Evolutionary conservation across 495 filamentous ascomycete genomes (phyloP), one percentile per base, ranked within the genome.

Genomic region (Neurospora tetraspora): DNA sequence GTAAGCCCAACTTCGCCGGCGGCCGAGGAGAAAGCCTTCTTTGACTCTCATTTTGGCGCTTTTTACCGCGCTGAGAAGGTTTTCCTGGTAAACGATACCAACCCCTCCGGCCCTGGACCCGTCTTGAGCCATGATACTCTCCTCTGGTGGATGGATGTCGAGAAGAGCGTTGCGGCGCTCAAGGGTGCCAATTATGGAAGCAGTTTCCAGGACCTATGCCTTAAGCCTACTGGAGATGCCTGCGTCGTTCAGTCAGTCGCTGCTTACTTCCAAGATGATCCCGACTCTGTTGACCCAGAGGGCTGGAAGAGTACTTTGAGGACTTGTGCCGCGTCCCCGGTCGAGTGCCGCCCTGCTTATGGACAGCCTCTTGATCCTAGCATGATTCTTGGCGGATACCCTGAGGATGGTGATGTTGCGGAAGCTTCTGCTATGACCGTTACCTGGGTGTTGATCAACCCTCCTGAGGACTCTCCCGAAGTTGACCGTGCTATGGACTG

Each of bases 361-460:
- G 86, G 89, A 65, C 94, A 96, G 76, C 96, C 96, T 8, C 82
- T 99, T 34, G 88, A 91, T 47, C 93, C 92, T 5, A 90, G 92
- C 72, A 89, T 97, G 84, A 88, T 98, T 27, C 84, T 99, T 43
- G 95, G 96, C 11, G 94, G 94, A 3, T 94, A 90, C 77, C 83
- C 91, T 69, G 81, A 89, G 12, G 86, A 86, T 4, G 88, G 85
- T 7, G 86, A 92, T 76, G 85, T 93, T n/a, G 83, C 92, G 0
- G 89, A 94, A 47, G 87, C 95, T 9, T 80, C 87, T 69, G 95
- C 96, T 4, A 86, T 98, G 76, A 90, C 97, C 16, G 88, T 91
- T 7, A 98, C 96, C 1, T 99, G 96, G 96, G 96, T 99, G n/a
- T 87, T 98, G 39, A 95, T 91, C 73, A 99, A 98, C 73, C 86